Evolutionary conservation across 2,329 filamentous ascomycete species (phyloP), one percentile per base, ranked within the genome.

Genomic region (Trichoderma sp.): DNA sequence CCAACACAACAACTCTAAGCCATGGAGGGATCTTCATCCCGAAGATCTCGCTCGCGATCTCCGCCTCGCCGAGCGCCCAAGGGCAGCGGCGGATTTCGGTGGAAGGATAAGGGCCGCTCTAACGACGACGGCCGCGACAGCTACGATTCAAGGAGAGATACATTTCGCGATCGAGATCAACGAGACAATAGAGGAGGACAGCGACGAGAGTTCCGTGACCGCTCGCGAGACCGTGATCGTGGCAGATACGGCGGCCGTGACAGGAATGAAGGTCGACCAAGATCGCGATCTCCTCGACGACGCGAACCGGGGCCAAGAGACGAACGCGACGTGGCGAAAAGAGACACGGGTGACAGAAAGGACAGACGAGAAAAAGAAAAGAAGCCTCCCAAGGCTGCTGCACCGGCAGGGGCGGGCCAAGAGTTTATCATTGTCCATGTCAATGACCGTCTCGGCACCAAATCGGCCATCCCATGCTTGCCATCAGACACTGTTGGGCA

Each of bases 371-470:
- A 64, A 67, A 81, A 73, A 72, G 77, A 64, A 52, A 70, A 72
- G 35, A 74, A 64, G 5, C 73, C 70, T 21, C 71, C 69, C 33
- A 76, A 72, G 27, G 74, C 73, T 35, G 71, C 79, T 77, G 60
- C 70, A 2, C 72, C 72, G 11, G 49, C 81, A 4, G 79, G 72
- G 11, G 49, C 81, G 4, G 79, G 84, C 6, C 91, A 96, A 77
- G 91, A 93, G 68, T 96, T 97, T 91, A 97, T 98, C 73, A 88
- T 97, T 63, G 94, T 98, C 21, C 89, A 95, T 76, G 89, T 98
- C 77, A 98, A 98, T 79, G 95, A 98, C 80, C 88, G 95, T n/a
- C 83, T 98, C 43, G 95, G 95, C 14, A 97, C 95, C n/a, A 97
- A 97, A 77, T 93, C 94, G 19, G 91, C 92, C 64, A 96, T 98